Conservation (phyloP, 345 rosid species). For the Populus ilicifolia region DNA sequence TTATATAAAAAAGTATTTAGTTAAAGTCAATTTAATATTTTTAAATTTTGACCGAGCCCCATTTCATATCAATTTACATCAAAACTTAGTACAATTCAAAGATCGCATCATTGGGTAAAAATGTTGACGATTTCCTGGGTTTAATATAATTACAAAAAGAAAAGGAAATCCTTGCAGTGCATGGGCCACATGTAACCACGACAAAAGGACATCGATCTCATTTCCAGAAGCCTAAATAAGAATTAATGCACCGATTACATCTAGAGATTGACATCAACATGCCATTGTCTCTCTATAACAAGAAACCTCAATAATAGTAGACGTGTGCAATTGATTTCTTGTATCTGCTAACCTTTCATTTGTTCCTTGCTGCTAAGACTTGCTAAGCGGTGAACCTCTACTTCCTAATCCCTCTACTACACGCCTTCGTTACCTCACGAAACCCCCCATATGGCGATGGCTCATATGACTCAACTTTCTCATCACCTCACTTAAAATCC, state of each 20-base stretch:
- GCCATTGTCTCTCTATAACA: not conserved
- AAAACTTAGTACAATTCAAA: too few relatives aligned
- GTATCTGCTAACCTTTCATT: not conserved
- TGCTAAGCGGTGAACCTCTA: not conserved
- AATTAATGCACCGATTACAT: not conserved
- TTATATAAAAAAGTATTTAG: too few relatives aligned
- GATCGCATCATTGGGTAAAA: too few relatives aligned
- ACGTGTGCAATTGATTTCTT: not conserved
- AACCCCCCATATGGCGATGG: constrained; percentile 7
- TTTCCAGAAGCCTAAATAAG: not conserved
- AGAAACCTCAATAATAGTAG: not conserved
- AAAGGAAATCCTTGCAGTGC: too few relatives aligned
- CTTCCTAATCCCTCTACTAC: constrained; percentile 34
- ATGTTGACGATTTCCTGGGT: too few relatives aligned
- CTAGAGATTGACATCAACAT: not conserved
- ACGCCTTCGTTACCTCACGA: constrained; percentile 42
- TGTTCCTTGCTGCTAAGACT: not conserved
- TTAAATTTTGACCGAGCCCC: too few relatives aligned
- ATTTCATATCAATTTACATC: too few relatives aligned
- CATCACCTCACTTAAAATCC: not conserved
- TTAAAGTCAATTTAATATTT: too few relatives aligned
- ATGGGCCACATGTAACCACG: too few relatives aligned
- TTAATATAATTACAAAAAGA: too few relatives aligned
- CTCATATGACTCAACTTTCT: not conserved
- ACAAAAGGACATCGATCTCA: too few relatives aligned